A percentile compares a stretch with the other conserved stretches of the same genome.
These are phyloP conservation scores for Fusarium duplospermum DNA, from an alignment of 2,329 filamentous ascomycete genomes.

Conservation along the genomic window DNA sequence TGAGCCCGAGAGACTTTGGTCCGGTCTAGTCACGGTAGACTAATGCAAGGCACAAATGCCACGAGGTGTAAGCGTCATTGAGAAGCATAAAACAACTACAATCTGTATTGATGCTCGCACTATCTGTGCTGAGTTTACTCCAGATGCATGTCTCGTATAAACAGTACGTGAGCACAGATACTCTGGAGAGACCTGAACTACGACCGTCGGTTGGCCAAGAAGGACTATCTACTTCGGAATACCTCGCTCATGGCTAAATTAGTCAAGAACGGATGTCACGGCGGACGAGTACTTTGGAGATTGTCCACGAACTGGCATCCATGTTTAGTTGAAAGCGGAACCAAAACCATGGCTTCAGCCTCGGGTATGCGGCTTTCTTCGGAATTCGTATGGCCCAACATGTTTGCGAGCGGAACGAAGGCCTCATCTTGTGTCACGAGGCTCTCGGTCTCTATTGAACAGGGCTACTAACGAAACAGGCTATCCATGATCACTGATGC, in stretches of 20 bases:
- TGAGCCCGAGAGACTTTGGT: constrained; percentile 2
- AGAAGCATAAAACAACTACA: background rate
- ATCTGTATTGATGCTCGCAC: background rate
- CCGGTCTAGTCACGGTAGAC: background rate
- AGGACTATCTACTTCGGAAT: background rate
- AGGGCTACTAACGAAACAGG: too few species aligned
- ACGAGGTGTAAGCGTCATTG: constrained; percentile 13
- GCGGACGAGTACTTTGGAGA: background rate
- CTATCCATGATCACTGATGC: too few species aligned
- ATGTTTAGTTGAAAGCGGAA: background rate
- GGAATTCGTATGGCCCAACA: background rate
- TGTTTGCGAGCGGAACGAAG: background rate
- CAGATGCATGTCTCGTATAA: background rate
- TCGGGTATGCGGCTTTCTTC: background rate
- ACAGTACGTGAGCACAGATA: background rate
- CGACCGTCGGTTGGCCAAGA: background rate
- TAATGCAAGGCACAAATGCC: constrained; percentile 12
- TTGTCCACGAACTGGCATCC: background rate
- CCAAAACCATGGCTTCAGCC: background rate
- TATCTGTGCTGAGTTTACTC: background rate
- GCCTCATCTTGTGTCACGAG: background rate
- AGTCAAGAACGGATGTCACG: background rate
- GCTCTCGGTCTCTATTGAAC: background rate
- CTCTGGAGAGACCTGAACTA: background rate
- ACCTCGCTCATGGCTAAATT: background rate